A percentile compares a stretch with the other conserved stretches of the same genome.
Conservation (phyloP, 2,329 filamentous ascomycete species). For the Calonectria pseudoturangicola region DNA sequence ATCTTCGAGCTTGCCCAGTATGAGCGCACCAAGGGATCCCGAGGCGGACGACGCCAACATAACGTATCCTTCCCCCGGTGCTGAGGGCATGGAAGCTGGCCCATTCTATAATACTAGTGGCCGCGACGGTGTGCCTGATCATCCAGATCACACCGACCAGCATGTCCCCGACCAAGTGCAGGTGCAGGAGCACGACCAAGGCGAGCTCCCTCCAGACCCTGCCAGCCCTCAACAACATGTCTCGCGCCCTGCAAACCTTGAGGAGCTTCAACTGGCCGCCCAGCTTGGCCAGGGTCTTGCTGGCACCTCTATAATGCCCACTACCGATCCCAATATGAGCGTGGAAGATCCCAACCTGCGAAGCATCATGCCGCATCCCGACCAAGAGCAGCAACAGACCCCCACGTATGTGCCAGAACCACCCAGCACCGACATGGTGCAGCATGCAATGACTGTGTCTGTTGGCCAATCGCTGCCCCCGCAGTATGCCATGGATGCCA, state of each 20-base stretch:
- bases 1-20: slow-evolving; percentile 43
- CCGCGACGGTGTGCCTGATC: slow-evolving; percentile 59
- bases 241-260: slow-evolving; percentile 67
- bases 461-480: slow-evolving; percentile 61
- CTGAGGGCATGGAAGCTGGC: slow-evolving; percentile 65
- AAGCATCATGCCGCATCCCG: slow-evolving; percentile 66
- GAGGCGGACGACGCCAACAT: slow-evolving; percentile 61
- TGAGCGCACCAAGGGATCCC: slow-evolving; percentile 60
- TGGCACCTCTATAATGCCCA: slow-evolving; percentile 68
- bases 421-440: slow-evolving; percentile 60
- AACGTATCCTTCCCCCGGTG: slow-evolving; percentile 68
- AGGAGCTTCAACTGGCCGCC: slow-evolving; percentile 75
- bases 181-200: slow-evolving; percentile 56
- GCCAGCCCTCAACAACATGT: slow-evolving; percentile 64
- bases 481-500: slow-evolving; percentile 70
- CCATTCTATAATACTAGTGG: slow-evolving; percentile 66
- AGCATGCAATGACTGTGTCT: slow-evolving; percentile 60
- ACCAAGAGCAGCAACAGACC: slow-evolving; percentile 61
- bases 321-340: slow-evolving; percentile 66
- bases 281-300: slow-evolving; percentile 74
- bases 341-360: slow-evolving; percentile 66
- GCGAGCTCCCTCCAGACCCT: slow-evolving; percentile 57
- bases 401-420: slow-evolving; percentile 62
- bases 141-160: slow-evolving; percentile 55
- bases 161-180: slow-evolving; percentile 56